Conservation (phyloP, 1,139 yeast species). For the Candida sp. region DNA sequence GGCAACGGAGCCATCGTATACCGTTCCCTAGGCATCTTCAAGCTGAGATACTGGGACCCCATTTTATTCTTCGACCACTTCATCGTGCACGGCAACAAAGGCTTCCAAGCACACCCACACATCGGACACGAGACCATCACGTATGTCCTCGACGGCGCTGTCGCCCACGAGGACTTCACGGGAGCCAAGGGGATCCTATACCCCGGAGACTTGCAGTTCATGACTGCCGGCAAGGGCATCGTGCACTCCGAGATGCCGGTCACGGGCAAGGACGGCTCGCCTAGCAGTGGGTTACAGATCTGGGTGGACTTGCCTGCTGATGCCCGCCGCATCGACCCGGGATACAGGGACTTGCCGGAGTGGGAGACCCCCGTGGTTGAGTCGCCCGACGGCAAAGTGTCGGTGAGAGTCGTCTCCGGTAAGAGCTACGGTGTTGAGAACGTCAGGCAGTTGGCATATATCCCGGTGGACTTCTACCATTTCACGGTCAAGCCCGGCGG, state of each 20-base stretch:
- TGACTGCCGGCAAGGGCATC: constrained; percentile 94
- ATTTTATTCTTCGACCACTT: constrained; percentile 88
- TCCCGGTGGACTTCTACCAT: constrained; percentile 82
- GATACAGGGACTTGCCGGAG: constrained; percentile 78
- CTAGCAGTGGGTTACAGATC: constrained; percentile 77
- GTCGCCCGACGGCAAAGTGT: constrained; percentile 68
- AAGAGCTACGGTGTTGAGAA: constrained; percentile 77
- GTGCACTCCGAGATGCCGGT: constrained; percentile 90
- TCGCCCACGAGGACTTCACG: constrained; percentile 94
- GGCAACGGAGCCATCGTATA: constrained; percentile 92
- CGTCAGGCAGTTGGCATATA: constrained; percentile 79
- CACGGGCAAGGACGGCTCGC: constrained; percentile 55
- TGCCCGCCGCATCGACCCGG: constrained; percentile 70
- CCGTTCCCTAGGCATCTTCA: constrained; percentile 76
- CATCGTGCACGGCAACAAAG: constrained; percentile 54
- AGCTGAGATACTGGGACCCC: constrained; percentile 75
- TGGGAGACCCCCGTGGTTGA: constrained; percentile 71
- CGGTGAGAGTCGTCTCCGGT: constrained; percentile 80
- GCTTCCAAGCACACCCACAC: constrained; percentile 95
- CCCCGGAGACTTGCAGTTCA: constrained; percentile 90
- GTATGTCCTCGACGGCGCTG: constrained; percentile 69
- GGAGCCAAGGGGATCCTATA: constrained; percentile 79
- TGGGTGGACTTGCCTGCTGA: constrained; percentile 91
- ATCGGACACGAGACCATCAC: constrained; percentile 92
- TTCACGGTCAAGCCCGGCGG: constrained; percentile 73